Evolutionary conservation across 768 basidiomycete genomes (phyloP).

Genomic region (Dioszegia crocea): DNA sequence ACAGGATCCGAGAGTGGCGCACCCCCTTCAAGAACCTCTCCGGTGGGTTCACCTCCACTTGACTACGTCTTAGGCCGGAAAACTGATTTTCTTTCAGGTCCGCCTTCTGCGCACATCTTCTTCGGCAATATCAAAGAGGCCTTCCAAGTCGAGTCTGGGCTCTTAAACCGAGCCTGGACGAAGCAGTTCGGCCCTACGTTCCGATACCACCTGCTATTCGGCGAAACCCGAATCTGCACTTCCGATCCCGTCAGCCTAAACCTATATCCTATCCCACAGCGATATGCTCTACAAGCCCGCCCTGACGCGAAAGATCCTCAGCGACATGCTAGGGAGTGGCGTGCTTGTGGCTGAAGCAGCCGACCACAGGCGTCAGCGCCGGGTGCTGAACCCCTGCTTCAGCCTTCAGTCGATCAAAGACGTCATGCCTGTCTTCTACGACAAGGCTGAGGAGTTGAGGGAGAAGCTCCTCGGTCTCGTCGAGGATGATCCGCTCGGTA

Average conservation of each 20-base stretch:
- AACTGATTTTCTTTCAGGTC: not conserved
- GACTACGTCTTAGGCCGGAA: too few species aligned
- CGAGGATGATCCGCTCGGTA: slow-evolving; percentile 14
- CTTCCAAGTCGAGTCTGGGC: slow-evolving; percentile 28
- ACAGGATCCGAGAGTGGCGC: slow-evolving; percentile 14
- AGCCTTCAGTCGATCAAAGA: slow-evolving; percentile 56
- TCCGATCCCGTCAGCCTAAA: slow-evolving; percentile 71
- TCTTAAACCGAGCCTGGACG: slow-evolving; percentile 26
- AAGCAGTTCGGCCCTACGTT: slow-evolving; percentile 37
- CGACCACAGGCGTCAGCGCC: slow-evolving; percentile 68
- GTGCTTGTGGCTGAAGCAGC: slow-evolving; percentile 53
- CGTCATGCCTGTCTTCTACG: slow-evolving; percentile 58
- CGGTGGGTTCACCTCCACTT: slow-evolving; percentile 16
- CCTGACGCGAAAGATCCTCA: slow-evolving; percentile 69
- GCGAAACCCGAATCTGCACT: slow-evolving; percentile 66
- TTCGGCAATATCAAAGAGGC: slow-evolving; percentile 24
- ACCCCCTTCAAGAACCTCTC: slow-evolving; percentile 21
- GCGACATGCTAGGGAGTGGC: slow-evolving; percentile 71
- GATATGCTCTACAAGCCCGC: slow-evolving; percentile 69
- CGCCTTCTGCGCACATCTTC: not conserved
- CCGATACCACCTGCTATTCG: slow-evolving; percentile 28
- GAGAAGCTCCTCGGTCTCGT: slow-evolving; percentile 26
- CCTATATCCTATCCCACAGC: slow-evolving; percentile 69
- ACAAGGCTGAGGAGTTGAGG: slow-evolving; percentile 57
- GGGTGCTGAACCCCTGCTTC: slow-evolving; percentile 54